A percentile compares a stretch with the other conserved stretches of the same genome.
Evolutionary conservation across 495 filamentous ascomycete species (phyloP).

Genomic region (Barbatosphaeria neglecta): DNA sequence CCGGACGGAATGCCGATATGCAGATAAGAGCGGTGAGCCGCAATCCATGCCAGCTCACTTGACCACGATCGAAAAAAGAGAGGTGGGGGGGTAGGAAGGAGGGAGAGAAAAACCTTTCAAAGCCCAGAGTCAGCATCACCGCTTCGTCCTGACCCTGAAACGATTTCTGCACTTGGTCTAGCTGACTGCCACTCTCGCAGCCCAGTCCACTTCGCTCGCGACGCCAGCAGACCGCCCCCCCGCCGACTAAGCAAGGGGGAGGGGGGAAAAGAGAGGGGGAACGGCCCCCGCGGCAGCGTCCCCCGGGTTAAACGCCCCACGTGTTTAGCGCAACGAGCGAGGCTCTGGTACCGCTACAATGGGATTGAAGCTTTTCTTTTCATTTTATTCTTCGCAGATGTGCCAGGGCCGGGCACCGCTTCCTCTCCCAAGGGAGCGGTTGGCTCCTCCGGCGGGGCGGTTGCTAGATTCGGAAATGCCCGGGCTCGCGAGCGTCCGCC

Average conservation of each 20-base stretch:
- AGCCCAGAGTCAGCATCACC: neutral
- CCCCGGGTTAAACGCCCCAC: neutral
- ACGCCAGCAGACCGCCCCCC: neutral
- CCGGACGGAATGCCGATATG: too few relatives aligned
- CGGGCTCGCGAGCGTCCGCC: too few relatives aligned
- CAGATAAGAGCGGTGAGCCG: too few relatives aligned
- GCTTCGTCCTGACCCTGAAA: neutral
- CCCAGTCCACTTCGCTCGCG: neutral
- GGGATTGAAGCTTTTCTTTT: neutral
- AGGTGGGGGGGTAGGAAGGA: too few relatives aligned
- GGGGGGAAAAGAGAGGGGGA: neutral
- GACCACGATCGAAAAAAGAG: too few relatives aligned
- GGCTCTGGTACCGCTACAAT: neutral
- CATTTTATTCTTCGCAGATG: neutral
- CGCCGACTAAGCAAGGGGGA: neutral
- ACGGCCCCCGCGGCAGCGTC: neutral
- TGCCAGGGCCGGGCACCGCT: too few relatives aligned
- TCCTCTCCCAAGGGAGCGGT: neutral
- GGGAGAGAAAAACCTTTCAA: too few relatives aligned
- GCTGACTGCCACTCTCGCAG: neutral
- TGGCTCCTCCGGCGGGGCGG: too few relatives aligned
- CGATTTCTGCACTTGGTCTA: neutral
- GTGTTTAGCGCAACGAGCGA: neutral
- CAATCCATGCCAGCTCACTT: too few relatives aligned
- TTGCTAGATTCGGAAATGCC: too few relatives aligned